Evolutionary conservation across 345 rosid genomes (phyloP), one percentile per base, ranked within the genome.

Genomic region (Salix caprea): DNA sequence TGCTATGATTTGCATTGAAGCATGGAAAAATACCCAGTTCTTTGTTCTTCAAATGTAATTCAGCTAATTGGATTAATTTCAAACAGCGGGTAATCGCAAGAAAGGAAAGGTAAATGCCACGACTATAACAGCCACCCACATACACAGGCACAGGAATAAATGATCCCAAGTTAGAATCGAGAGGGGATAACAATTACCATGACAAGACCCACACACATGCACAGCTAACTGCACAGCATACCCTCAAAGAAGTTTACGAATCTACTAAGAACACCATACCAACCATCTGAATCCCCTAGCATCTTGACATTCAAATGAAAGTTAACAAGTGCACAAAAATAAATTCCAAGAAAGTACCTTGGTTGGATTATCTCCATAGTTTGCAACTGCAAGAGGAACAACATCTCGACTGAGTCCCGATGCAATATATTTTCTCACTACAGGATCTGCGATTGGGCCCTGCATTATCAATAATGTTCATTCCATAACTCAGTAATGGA

Each of bases 301-400:
- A n/a, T 23, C 21, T 7, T 34, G 11, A 5, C 11, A 70, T 36
- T 65, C 14, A 15, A 66, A 37, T 7, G 24, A 54, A 61, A 23
- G 46, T 16, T 56, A 65, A 32, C 56, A 37, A 18, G 7, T 36
- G 75, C 67, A 42, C 28, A 58, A 67, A 50, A 32, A 39, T 18
- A 7, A 3, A 37, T 28, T 62, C 44, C 4, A 26, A 26, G 24
- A 58, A 71, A 61, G 10, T 76, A 92, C 98, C 95, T 92, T 91
- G 12, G 91, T 82, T 66, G 94, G 94, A 84, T 90, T 87, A 79
- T 94, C 98, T 74, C 98, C 97, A 73, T 88, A 94, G 81, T 85
- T 92, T 69, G 96, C 90, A 74, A 94, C 89, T 2, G 97, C 98
- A 65, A 90, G 69, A 34, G 80, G 77, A 80, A 91, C 94, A 71